phyloP scores from a whole-genome alignment of 805 yeast species.

The Diddensiella santjacobensis region DNA sequence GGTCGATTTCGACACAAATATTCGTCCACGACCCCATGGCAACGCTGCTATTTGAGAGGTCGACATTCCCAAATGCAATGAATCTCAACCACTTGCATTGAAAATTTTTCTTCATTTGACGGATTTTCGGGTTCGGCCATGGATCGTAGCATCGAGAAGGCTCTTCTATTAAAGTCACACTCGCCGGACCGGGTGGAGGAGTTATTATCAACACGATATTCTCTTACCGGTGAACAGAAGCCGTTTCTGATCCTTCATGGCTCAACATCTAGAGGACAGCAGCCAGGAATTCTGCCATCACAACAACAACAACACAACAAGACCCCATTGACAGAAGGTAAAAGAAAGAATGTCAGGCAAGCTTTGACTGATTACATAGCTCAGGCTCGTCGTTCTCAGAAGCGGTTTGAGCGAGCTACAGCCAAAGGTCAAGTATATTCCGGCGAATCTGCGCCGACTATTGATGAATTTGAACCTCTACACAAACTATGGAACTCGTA shows the following conservation, averaged over 20 bases:
- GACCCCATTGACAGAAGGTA: conserved; percentile 8
- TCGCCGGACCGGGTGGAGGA: conserved; percentile 30
- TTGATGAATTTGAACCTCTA: conserved; percentile 51
- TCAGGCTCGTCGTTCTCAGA: conserved; percentile 14
- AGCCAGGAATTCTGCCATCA: conserved; percentile 3
- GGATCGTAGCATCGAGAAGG: conserved; percentile 21
- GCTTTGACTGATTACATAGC: conserved; percentile 25
- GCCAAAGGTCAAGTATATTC: neutral
- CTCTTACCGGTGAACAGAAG: conserved; percentile 34
- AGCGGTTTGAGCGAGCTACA: conserved; percentile 25
- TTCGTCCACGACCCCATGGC: conserved; percentile 13
- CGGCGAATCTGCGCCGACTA: conserved; percentile 25
- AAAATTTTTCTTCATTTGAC: neutral
- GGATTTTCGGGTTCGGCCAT: too few relatives aligned
- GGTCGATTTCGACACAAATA: conserved; percentile 53
- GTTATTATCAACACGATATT: conserved; percentile 37
- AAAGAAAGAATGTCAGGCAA: conserved; percentile 23
- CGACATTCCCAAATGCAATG: neutral
- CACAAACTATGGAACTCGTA: conserved; percentile 73
- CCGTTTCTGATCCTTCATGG: conserved; percentile 30
- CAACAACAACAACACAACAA: neutral
- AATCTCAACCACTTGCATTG: neutral
- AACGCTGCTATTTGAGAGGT: neutral
- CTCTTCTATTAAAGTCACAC: conserved; percentile 31
- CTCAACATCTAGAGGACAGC: conserved; percentile 6